Evolutionary conservation across 108 stramenopile genomes (phyloP).

Genomic region (Skeletonema marinoi): DNA sequence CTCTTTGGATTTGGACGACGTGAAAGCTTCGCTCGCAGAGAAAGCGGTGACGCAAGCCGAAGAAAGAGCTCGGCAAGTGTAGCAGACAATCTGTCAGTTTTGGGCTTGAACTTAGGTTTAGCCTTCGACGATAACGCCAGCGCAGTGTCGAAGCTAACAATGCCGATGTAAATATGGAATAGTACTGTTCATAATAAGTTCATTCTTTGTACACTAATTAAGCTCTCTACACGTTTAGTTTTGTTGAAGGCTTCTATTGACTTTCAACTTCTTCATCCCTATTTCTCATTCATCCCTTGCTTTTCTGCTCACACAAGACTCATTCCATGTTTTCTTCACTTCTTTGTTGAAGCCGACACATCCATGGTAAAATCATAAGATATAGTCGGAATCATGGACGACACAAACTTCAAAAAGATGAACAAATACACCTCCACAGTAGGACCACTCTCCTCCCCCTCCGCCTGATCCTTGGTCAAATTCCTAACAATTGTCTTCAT

Average conservation of each 20-base stretch:
- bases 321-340: slow-evolving; percentile 8
- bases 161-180: background rate
- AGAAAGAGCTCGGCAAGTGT: background rate
- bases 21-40: background rate
- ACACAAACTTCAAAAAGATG: slow-evolving; percentile 99
- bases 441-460: slow-evolving; percentile 38
- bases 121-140: background rate
- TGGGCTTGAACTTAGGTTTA: background rate
- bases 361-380: slow-evolving; percentile 99
- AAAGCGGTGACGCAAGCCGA: background rate
- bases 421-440: slow-evolving; percentile 96
- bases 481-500: slow-evolving; percentile 97
- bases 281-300: background rate
- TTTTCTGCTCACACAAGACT: background rate
- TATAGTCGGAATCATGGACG: slow-evolving; percentile 97
- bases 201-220: background rate
- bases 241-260: background rate
- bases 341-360: slow-evolving; percentile 82
- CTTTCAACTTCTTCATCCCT: background rate
- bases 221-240: background rate
- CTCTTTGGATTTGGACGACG: background rate
- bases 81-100: background rate
- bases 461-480: slow-evolving; percentile 63
- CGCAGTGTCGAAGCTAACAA: background rate
- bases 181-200: background rate